phyloP scores from a whole-genome alignment of 805 yeast species.

The Torulaspora franciscae region DNA sequence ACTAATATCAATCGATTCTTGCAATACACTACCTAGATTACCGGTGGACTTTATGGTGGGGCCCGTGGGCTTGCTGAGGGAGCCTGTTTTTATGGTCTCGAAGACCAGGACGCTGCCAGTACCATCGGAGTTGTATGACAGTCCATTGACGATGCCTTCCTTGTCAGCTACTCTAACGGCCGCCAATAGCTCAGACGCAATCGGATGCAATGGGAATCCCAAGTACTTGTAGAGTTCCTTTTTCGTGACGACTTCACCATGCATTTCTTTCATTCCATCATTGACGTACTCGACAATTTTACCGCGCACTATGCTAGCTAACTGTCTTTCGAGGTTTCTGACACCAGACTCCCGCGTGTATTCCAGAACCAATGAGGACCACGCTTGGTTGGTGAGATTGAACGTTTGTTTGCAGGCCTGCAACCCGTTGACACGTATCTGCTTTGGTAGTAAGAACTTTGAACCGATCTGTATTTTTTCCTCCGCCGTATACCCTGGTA shows the following conservation, averaged over 20 bases:
- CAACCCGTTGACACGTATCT: conserved; percentile 63
- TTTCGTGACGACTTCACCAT: conserved; percentile 41
- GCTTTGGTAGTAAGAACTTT: conserved; percentile 69
- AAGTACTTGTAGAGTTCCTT: conserved; percentile 62
- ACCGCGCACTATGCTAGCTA: conserved; percentile 73
- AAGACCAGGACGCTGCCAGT: conserved; percentile 76
- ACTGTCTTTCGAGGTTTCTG: conserved; percentile 66
- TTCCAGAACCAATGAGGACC: conserved; percentile 56
- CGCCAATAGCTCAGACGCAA: conserved; percentile 41
- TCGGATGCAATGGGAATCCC: conserved; percentile 55
- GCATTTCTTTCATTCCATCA: conserved; percentile 11
- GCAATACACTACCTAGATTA: conserved; percentile 70
- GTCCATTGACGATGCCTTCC: conserved; percentile 78
- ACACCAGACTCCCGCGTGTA: conserved; percentile 88
- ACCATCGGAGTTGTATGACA: conserved; percentile 83
- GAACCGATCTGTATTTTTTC: conserved; percentile 73
- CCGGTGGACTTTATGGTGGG: conserved; percentile 66
- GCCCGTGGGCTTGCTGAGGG: conserved; percentile 31
- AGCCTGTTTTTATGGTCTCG: conserved; percentile 67
- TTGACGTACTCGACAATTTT: conserved; percentile 65
- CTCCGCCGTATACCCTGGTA: conserved; percentile 72
- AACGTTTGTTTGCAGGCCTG: conserved; percentile 35
- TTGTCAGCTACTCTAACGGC: conserved; percentile 46
- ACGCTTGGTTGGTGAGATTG: conserved; percentile 46
- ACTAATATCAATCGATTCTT: conserved; percentile 79